These are phyloP conservation scores for Gastrolobium bilobum DNA, from an alignment of 306 rosid genomes.

Conservation along the genomic window DNA sequence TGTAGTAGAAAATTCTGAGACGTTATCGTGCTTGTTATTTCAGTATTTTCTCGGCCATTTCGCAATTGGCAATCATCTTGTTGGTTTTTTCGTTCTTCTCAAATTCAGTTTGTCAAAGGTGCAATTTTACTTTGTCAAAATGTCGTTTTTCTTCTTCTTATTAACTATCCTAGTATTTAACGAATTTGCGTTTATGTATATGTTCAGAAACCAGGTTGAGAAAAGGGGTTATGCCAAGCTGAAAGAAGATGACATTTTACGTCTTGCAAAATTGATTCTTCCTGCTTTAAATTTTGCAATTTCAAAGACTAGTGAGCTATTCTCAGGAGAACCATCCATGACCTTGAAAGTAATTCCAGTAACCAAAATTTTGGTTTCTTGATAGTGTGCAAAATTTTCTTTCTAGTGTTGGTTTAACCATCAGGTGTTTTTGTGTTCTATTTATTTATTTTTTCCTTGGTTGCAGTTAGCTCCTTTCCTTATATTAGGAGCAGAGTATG, in stretches of 20 bases:
- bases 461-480: conserved; percentile 82
- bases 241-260: conserved; percentile 80
- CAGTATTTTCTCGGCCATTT: conserved; percentile 79
- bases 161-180: not conserved
- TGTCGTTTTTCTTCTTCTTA: not conserved
- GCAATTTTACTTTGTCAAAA: not conserved
- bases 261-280: conserved; percentile 72
- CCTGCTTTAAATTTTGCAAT: conserved; percentile 75
- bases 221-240: conserved; percentile 56
- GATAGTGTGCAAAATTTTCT: too few species aligned
- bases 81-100: conserved; percentile 79
- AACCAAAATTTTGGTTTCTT: conserved; percentile 22
- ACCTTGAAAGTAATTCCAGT: conserved; percentile 75
- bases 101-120: conserved; percentile 82
- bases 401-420: conserved; percentile 6
- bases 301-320: conserved; percentile 67
- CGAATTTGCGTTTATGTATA: conserved; percentile 20
- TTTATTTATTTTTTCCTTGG: not conserved
- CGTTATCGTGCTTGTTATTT: conserved; percentile 16
- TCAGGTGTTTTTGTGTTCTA: not conserved
- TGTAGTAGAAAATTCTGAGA: conserved; percentile 36
- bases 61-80: conserved; percentile 70
- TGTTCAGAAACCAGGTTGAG: conserved; percentile 63
- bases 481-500: conserved; percentile 87
- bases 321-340: conserved; percentile 90